Conservation (phyloP, 177 flowering plant genomes). For the Tripterygium wilfordii region DNA sequence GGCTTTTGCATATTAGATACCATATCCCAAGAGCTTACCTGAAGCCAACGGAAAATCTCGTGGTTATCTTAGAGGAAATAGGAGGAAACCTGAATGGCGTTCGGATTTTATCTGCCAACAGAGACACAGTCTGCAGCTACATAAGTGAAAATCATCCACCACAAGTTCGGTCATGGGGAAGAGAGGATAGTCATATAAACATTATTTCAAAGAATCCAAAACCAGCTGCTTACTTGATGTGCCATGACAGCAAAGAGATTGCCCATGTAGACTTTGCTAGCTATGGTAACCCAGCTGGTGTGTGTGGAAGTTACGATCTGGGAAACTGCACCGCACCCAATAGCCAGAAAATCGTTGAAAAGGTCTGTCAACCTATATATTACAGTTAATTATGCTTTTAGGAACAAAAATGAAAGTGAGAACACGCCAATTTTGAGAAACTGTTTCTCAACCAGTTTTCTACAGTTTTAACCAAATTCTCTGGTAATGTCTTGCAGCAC, state of each 20-base stretch:
- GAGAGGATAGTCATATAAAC: conserved; percentile 20
- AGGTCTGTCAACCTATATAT: conserved; percentile 24
- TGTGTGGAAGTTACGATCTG: conserved; percentile 40
- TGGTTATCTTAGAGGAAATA: conserved; percentile 69
- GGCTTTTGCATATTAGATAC: conserved; percentile 35
- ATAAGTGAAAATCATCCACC: conserved; percentile 54
- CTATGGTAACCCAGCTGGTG: conserved; percentile 62
- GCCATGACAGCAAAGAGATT: conserved; percentile 48
- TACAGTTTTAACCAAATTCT: too few species aligned
- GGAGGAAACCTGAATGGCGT: conserved; percentile 47
- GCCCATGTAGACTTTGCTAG: conserved; percentile 55
- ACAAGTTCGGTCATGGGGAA: conserved; percentile 46
- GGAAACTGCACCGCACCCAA: conserved; percentile 48
- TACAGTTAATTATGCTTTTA: too few species aligned
- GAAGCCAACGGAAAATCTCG: conserved; percentile 59
- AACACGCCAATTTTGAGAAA: conserved; percentile 2
- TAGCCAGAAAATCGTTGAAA: conserved; percentile 37
- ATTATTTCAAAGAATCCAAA: conserved; percentile 26
- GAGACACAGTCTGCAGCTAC: conserved; percentile 71
- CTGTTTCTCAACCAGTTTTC: too few species aligned
- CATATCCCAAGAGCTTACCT: conserved; percentile 75
- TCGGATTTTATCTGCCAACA: conserved; percentile 32
- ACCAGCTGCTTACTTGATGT: conserved; percentile 40
- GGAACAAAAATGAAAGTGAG: too few species aligned
- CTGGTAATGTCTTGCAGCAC: too few species aligned